Evolutionary conservation across 176 grass and related monocot genomes (phyloP).

Genomic region (Lolium multiflorum): DNA sequence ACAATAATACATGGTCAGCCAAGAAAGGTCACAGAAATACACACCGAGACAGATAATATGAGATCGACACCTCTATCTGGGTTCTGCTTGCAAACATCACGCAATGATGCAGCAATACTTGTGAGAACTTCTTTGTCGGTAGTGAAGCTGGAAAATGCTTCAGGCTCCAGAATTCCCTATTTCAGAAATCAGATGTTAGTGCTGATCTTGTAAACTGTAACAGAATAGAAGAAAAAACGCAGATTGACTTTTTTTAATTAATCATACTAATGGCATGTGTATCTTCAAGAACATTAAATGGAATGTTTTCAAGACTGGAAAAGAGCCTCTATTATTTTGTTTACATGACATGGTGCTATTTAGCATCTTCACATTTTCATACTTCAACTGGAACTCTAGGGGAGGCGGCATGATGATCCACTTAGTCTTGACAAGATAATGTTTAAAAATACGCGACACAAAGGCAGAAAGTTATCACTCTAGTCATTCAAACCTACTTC

Average conservation of each 20-base stretch:
- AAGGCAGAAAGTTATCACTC: slow-evolving; percentile 21
- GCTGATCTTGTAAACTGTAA: slow-evolving; percentile 20
- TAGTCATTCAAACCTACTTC: background rate
- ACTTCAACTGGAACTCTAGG: slow-evolving; percentile 6
- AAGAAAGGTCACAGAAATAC: slow-evolving; percentile 39
- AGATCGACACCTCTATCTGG: slow-evolving; percentile 96
- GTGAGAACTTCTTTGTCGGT: slow-evolving; percentile 68
- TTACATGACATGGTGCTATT: slow-evolving; percentile 22
- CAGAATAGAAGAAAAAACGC: slow-evolving; percentile 21
- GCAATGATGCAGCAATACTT: slow-evolving; percentile 84
- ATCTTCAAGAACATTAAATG: slow-evolving; percentile 17
- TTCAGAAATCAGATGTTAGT: slow-evolving; percentile 54
- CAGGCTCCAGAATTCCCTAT: slow-evolving; percentile 78
- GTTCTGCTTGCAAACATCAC: slow-evolving; percentile 90
- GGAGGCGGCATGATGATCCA: background rate
- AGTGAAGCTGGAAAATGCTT: slow-evolving; percentile 63
- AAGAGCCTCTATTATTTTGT: background rate
- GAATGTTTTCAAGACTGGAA: background rate
- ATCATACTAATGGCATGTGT: slow-evolving; percentile 23
- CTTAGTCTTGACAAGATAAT: background rate
- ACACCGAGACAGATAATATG: slow-evolving; percentile 85
- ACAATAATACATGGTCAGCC: slow-evolving; percentile 24
- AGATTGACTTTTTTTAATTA: background rate
- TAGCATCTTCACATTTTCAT: background rate
- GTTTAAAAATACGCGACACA: slow-evolving; percentile 31